Evolutionary conservation across 768 basidiomycete genomes (phyloP).

Genomic region (Mycena galericulata): DNA sequence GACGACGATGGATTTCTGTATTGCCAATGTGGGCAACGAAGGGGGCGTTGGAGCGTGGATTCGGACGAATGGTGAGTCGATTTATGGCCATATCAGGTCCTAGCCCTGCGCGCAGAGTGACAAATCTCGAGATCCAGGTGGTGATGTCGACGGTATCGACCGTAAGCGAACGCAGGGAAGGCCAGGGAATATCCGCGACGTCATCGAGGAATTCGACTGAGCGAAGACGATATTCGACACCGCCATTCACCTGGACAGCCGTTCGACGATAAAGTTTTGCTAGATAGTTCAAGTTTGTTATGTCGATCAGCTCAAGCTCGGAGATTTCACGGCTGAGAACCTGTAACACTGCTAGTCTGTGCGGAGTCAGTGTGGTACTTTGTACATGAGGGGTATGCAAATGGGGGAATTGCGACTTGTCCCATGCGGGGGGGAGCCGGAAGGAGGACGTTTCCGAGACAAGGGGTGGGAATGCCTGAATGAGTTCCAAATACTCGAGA

Average conservation of each 20-base stretch:
- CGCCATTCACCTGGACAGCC: neutral
- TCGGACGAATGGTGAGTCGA: too few species aligned
- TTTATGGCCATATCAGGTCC: too few species aligned
- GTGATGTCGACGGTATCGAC: neutral
- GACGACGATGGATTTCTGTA: too few species aligned
- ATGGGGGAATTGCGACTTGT: too few species aligned
- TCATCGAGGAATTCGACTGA: too few species aligned
- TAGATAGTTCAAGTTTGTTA: too few species aligned
- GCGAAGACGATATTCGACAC: neutral
- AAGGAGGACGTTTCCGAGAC: neutral
- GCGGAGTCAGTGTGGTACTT: neutral
- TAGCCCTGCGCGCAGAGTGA: neutral
- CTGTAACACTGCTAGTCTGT: constrained; percentile 2
- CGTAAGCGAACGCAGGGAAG: neutral
- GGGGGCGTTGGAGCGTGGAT: too few species aligned
- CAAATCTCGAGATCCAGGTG: neutral
- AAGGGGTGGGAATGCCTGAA: neutral
- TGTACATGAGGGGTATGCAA: constrained; percentile 11
- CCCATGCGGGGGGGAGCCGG: neutral
- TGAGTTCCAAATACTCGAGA: constrained; percentile 20
- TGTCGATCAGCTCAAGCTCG: neutral
- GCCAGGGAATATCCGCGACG: neutral
- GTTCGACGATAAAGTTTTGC: too few species aligned
- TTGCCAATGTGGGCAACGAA: too few species aligned
- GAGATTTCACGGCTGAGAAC: neutral